Evolutionary conservation across 148 eudicot genomes (phyloP), one percentile per base, ranked within the genome.

Genomic region (Rhododendron ferrugineum): DNA sequence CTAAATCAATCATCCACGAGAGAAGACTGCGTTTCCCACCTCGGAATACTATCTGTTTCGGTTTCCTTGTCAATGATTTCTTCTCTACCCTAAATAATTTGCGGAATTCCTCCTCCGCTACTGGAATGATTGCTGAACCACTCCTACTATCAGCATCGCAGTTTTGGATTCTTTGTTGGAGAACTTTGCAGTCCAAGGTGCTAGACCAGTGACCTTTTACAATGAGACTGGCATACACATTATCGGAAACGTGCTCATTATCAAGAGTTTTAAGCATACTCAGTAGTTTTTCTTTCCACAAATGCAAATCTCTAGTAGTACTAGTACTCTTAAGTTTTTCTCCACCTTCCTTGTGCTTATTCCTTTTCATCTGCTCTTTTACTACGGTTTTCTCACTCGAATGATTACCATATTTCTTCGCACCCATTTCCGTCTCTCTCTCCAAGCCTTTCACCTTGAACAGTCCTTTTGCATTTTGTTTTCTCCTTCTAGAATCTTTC

Each of bases 1-100:
- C 93, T 77, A 89, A 90, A 83, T 93, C 95, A 89, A 97, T 93
- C 98, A 97, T 92, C 99, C 99, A 95, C 2, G 99, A 86, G 76
- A 95, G 91, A 86, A 95, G 83, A 88, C 86, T 91, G 76, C 91
- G 91, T 79, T 92, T 94, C 74, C 98, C 95, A 22, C 86, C 83
- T 85, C 86, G 58, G 64, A 84, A 72, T 86, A 18, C 75, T 82
- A 58, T 68, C 47, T 78, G 28, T 70, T 87, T 62, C 7, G 70
- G 23, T 28, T 68, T 86, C 72, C 75, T 83, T 50, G 80, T 85
- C 11, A 62, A 44, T 23, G 58, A 58, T 62, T 85, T 90, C 80
- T 89, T 75, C 28, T 84, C 89, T 79, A 88, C 84, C 87, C 98
- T 90, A 81, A 90, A 94, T 81, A 97, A 88, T 79, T 74, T 91